These are phyloP conservation scores for Cocos nucifera DNA, from an alignment of 176 grass and related monocot genomes.

Conservation along the genomic window DNA sequence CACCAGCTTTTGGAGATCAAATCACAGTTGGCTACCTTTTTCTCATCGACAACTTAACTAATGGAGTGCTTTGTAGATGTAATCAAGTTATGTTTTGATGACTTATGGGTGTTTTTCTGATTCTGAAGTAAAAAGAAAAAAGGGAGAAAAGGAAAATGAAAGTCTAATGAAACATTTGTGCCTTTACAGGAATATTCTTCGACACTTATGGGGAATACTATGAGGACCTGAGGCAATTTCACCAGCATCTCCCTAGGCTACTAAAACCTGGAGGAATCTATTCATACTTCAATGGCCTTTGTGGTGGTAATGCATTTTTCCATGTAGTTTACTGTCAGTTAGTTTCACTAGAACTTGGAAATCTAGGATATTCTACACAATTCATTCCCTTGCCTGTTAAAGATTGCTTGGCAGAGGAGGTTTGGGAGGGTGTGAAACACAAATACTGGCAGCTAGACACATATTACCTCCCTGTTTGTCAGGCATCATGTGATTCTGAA, in stretches of 20 bases:
- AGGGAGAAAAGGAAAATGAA: too few relatives aligned
- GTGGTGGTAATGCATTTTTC: constrained; percentile 92
- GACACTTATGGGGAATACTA: constrained; percentile 93
- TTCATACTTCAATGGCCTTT: constrained; percentile 94
- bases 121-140: too few relatives aligned
- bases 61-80: too few relatives aligned
- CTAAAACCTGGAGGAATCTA: constrained; percentile 69
- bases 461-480: constrained; percentile 79
- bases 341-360: constrained; percentile 54
- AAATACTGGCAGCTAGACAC: constrained; percentile 95
- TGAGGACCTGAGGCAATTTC: constrained; percentile 80
- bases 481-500: constrained; percentile 42
- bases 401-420: constrained; percentile 50
- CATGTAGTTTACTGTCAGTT: constrained; percentile 78
- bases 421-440: constrained; percentile 75
- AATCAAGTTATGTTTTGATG: too few relatives aligned
- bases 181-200: constrained; percentile 59
- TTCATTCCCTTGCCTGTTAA: constrained; percentile 84
- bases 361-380: constrained; percentile 66
- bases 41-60: background rate
- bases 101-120: too few relatives aligned
- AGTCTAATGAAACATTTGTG: constrained; percentile 1
- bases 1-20: too few relatives aligned
- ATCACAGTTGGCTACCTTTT: background rate
- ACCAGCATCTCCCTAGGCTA: constrained; percentile 60